phyloP scores from a whole-genome alignment of 495 filamentous ascomycete species.

The Penicillium parvum region DNA sequence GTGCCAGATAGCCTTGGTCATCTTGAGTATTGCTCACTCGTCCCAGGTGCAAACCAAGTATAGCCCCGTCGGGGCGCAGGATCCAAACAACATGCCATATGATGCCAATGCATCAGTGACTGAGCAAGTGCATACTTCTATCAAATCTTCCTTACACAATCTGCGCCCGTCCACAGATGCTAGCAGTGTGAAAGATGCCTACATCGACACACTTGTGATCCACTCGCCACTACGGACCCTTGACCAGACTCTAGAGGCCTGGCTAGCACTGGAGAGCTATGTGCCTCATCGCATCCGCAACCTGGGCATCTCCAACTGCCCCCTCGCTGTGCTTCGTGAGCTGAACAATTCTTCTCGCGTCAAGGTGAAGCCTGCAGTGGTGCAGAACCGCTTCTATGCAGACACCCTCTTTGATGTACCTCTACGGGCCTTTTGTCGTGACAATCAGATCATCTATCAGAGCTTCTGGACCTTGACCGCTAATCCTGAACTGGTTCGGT shows the following conservation, averaged over 20 bases:
- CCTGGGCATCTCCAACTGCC: slow-evolving; percentile 70
- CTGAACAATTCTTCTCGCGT: slow-evolving; percentile 42
- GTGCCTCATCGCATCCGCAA: slow-evolving; percentile 59
- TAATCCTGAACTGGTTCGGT: slow-evolving; percentile 56
- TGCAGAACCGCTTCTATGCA: slow-evolving; percentile 72
- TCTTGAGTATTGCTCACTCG: neutral
- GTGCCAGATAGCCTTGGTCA: slow-evolving; percentile 11
- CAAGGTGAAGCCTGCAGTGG: slow-evolving; percentile 53
- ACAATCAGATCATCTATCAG: slow-evolving; percentile 61
- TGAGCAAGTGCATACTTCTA: slow-evolving; percentile 61
- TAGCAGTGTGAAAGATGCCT: slow-evolving; percentile 40
- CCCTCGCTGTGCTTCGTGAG: slow-evolving; percentile 47
- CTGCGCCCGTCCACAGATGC: slow-evolving; percentile 38
- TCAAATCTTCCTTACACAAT: slow-evolving; percentile 65
- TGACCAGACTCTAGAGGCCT: slow-evolving; percentile 59
- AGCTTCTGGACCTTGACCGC: slow-evolving; percentile 77
- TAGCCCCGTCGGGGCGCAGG: slow-evolving; percentile 58
- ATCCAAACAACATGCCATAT: slow-evolving; percentile 57
- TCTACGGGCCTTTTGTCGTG: slow-evolving; percentile 58
- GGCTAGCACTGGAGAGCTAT: slow-evolving; percentile 58
- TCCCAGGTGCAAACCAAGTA: slow-evolving; percentile 77
- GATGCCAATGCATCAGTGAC: slow-evolving; percentile 44
- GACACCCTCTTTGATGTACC: slow-evolving; percentile 56
- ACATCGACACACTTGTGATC: slow-evolving; percentile 69
- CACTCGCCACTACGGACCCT: slow-evolving; percentile 62